Evolutionary conservation across 73 alveolate genomes (phyloP).

Genomic region (Tetrahymena borealis): DNA sequence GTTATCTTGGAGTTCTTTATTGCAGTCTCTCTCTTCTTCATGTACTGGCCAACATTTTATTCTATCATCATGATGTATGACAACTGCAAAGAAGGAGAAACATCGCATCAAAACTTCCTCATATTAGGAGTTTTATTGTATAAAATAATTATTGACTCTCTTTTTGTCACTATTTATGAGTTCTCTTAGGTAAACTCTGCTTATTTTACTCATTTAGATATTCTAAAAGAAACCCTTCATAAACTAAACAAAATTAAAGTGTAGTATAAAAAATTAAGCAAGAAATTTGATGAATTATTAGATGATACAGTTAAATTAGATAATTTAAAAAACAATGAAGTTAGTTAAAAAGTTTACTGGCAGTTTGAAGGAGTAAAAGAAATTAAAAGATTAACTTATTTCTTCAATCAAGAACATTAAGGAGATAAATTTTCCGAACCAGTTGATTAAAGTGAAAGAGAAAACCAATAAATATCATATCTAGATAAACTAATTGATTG

Average conservation of each 20-base stretch:
- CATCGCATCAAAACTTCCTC: background rate
- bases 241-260: background rate
- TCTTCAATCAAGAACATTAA: background rate
- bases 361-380: no score
- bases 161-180: background rate
- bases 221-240: background rate
- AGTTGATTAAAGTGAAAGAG: background rate
- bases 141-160: background rate
- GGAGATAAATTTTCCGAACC: background rate
- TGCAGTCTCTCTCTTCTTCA: background rate
- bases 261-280: background rate
- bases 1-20: background rate
- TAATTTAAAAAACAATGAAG: no score
- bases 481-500: background rate
- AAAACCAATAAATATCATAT: background rate
- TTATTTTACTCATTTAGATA: background rate
- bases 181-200: background rate
- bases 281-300: background rate
- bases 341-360: no score
- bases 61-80: background rate
- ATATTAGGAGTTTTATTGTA: background rate
- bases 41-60: background rate
- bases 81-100: background rate
- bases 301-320: no score
- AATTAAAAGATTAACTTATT: background rate